Evolutionary conservation across 116 monocot species (phyloP).

Genomic region (Trichopus zeylanicus): DNA sequence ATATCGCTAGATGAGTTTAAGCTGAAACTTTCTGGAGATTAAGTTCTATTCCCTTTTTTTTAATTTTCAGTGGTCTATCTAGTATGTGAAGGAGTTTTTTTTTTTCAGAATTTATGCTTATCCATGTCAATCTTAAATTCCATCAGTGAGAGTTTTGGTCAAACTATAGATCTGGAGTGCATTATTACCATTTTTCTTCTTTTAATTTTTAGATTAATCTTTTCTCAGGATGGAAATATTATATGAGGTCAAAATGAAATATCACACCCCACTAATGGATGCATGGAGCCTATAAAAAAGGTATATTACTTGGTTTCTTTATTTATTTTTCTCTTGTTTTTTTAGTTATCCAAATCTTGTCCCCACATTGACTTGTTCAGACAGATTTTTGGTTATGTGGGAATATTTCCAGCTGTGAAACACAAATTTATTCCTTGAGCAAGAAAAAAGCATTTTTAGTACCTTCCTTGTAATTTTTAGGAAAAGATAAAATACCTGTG

Average conservation of each 20-base stretch:
- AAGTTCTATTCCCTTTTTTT: too few relatives aligned
- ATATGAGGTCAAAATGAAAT: slow-evolving; percentile 99
- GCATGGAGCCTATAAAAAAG: slow-evolving; percentile 60
- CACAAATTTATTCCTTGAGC: not conserved
- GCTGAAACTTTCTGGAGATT: too few relatives aligned
- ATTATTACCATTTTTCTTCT: slow-evolving; percentile 3
- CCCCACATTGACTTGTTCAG: too few relatives aligned
- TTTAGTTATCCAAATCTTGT: not conserved
- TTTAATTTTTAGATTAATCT: not conserved
- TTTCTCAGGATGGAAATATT: slow-evolving; percentile 81
- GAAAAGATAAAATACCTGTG: too few relatives aligned
- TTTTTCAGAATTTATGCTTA: too few relatives aligned
- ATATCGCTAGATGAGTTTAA: too few relatives aligned
- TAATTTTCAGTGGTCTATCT: too few relatives aligned
- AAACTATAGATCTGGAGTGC: not conserved
- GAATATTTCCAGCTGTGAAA: not conserved
- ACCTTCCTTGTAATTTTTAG: too few relatives aligned
- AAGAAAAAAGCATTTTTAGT: not conserved
- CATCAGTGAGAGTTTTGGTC: too few relatives aligned
- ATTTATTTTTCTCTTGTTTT: not conserved
- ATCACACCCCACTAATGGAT: slow-evolving; percentile 82
- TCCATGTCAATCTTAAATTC: too few relatives aligned
- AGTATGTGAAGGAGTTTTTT: too few relatives aligned
- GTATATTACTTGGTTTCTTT: slow-evolving; percentile 21
- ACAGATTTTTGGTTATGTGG: too few relatives aligned